Conservation (phyloP, 331 rosid genomes). For the Erythrophleum ivorense region DNA sequence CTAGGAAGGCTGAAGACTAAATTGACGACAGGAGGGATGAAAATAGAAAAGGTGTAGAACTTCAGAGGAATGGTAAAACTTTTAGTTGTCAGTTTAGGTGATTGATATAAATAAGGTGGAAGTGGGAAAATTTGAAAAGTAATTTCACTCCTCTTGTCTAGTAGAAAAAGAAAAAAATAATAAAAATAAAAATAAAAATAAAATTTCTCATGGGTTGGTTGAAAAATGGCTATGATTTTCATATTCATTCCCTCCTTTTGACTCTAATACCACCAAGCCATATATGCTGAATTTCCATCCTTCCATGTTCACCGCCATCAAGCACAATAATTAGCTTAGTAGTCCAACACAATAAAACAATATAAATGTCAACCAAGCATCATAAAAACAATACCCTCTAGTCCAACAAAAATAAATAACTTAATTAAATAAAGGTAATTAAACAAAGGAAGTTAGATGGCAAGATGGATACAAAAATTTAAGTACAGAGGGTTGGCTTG, state of each 20-base stretch:
- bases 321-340: not conserved
- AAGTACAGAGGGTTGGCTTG: not conserved
- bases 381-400: not conserved
- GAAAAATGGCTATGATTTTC: not conserved
- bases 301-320: not conserved
- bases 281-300: not conserved
- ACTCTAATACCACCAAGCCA: not conserved
- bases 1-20: not conserved
- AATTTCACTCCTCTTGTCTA: not conserved
- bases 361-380: not conserved
- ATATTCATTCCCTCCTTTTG: not conserved
- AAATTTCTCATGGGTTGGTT: not conserved
- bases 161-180: not conserved
- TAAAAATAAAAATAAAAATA: too few species aligned
- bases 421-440: not conserved
- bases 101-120: not conserved
- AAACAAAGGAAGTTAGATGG: not conserved
- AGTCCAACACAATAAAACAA: not conserved
- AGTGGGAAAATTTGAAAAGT: not conserved
- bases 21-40: too few species aligned
- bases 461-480: slow-evolving; percentile 1
- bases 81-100: not conserved
- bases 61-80: not conserved
- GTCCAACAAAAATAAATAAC: not conserved
- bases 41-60: not conserved